Evolutionary conservation across 805 yeast genomes (phyloP), one percentile per base, ranked within the genome.

Genomic region (Kluyveromyces nonfermentans): DNA sequence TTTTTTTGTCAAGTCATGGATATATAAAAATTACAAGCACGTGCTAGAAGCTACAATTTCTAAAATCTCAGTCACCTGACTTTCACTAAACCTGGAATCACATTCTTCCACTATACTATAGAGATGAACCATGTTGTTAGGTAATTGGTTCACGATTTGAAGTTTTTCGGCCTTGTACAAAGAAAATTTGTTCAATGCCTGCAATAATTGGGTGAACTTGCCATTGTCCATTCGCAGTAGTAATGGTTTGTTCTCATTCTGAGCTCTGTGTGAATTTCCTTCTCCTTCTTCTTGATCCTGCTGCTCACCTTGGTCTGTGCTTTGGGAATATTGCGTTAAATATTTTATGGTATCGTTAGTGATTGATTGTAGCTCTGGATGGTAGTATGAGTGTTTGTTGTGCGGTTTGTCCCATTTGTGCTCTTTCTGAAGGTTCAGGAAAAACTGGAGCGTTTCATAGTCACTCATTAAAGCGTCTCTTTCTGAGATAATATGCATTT

Each of bases 101-200:
- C 96, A 90, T 58, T 93, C 97, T 58, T 90, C 98, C 1, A 90
- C 78, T 22, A 90, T 67, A 0, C 93, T 73, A 59, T 79, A 87
- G 41, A 90, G 69, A 32, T 77, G 81, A 10, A 89, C 96, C 70
- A 86, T 67, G 5, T 86, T 77, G 37, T 81, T 69, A 1, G 98
- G 98, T 22, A 86, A 71, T 7, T 80, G 70, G 60, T 90, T 89
- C 44, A 89, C 73, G 33, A 90, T 76, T 64, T 90, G 96, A 34
- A 90, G 67, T 51, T 80, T 78, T 57, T 90, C 98, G 20, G 85
- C 80, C 61, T 86, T 85, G 65, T 82, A 88, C 43, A 90, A 67
- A 22, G 72, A 73, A 48, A 73, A 79, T 30, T 66, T 46, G 16
- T 64, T 55, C 19, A 67, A 45, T 7, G 49, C 50, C 21, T 43